Evolutionary conservation across 2,329 filamentous ascomycete genomes (phyloP), one percentile per base, ranked within the genome.

Genomic region (Cladophialophora immunda): DNA sequence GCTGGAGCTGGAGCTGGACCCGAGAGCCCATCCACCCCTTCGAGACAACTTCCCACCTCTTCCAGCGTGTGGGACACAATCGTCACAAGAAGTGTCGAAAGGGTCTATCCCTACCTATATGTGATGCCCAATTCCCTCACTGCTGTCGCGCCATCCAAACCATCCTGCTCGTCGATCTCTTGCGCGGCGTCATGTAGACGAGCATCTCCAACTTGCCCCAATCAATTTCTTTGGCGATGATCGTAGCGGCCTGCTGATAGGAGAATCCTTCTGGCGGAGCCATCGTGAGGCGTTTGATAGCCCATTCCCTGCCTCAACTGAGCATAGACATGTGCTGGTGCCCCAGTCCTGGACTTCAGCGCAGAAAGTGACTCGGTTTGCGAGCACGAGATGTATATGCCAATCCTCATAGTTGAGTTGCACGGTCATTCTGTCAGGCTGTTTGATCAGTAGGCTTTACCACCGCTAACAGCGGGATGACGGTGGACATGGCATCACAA

Each of bases 321-420:
- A n/a, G n/a, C n/a, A n/a, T n/a, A n/a, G n/a, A n/a, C n/a, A n/a
- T n/a, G n/a, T n/a, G n/a, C n/a, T n/a, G n/a, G n/a, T n/a, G n/a
- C n/a, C n/a, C n/a, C n/a, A n/a, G n/a, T n/a, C n/a, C n/a, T n/a
- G 78, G 15, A 83, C 82, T 77, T 82, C 74, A 3, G 89, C 85
- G 79, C 86, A 90, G 1, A 88, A 80, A 72, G 81, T 88, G 0
- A 84, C 84, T 0, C 83, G 84, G 0, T 87, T 90, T 0, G 50
- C 19, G 27, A 61, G 65, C 29, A 66, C 5, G 32, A 30, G 55
- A 38, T 45, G n/a, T n/a, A n/a, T n/a, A n/a, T n/a, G 79, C 78
- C 8, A 83, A 75, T 25, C 76, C 57, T 69, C 74, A 22, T 0
- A 83, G n/a, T n/a, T n/a, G n/a, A n/a, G n/a, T n/a, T n/a, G n/a